These are phyloP conservation scores for Alternaria gaisen DNA, from an alignment of 2,329 filamentous ascomycete genomes.

Conservation along the genomic window DNA sequence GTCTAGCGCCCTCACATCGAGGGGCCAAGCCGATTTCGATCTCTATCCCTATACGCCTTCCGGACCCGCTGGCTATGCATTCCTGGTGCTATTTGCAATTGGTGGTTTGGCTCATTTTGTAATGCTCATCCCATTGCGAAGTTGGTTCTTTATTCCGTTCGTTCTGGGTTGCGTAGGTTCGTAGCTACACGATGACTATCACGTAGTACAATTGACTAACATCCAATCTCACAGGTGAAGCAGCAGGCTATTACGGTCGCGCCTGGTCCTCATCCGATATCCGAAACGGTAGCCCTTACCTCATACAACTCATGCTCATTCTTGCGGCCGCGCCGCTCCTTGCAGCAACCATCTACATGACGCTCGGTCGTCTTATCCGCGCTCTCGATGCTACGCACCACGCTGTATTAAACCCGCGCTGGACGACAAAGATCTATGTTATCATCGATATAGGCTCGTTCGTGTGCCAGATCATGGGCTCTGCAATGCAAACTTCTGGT, in stretches of 20 bases:
- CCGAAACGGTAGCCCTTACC: conserved; percentile 42
- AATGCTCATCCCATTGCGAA: conserved; percentile 17
- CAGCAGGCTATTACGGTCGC: conserved; percentile 29
- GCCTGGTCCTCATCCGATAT: conserved; percentile 23
- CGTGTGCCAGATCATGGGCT: conserved; percentile 30
- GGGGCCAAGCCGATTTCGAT: conserved; percentile 25
- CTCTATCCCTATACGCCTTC: conserved; percentile 29
- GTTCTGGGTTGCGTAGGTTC: conserved; percentile 62
- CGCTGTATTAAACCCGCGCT: conserved; percentile 50
- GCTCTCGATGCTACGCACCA: conserved; percentile 49
- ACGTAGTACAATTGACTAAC: neutral
- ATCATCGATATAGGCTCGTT: conserved; percentile 33
- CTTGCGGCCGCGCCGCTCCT: conserved; percentile 59
- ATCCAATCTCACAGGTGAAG: conserved; percentile 21
- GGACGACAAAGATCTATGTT: conserved; percentile 35
- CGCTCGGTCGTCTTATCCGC: conserved; percentile 55
- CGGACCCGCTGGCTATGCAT: conserved; percentile 20
- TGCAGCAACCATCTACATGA: conserved; percentile 62
- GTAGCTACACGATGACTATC: neutral
- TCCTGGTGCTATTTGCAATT: conserved; percentile 25
- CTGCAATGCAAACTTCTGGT: conserved; percentile 26
- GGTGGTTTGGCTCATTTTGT: conserved; percentile 15
- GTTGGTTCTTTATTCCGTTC: conserved; percentile 62
- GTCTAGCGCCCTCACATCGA: neutral
- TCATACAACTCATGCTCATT: conserved; percentile 56